A percentile compares a stretch with the other conserved stretches of the same genome.
phyloP scores from a whole-genome alignment of 129 eudicot genomes.

The Silybum marianum region DNA sequence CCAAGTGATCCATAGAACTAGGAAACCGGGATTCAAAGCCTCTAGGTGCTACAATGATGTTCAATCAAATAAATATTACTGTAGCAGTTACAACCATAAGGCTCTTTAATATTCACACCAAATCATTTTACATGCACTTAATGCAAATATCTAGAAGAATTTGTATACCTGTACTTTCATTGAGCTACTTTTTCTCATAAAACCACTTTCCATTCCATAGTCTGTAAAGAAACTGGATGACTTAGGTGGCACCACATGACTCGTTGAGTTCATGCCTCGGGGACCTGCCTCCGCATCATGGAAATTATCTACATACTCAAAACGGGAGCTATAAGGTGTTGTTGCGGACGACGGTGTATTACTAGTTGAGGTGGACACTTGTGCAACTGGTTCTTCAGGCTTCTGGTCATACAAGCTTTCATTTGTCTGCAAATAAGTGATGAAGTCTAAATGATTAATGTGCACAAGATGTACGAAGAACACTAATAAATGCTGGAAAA shows the following conservation, averaged over 20 bases:
- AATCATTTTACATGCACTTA: neutral
- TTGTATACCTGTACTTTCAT: slow-evolving; percentile 55
- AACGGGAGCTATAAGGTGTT: slow-evolving; percentile 61
- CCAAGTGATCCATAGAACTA: neutral
- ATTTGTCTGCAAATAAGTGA: slow-evolving; percentile 50
- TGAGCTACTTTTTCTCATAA: slow-evolving; percentile 54
- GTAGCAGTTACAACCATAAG: neutral
- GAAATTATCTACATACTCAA: slow-evolving; percentile 67
- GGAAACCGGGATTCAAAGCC: neutral
- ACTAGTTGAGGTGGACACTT: slow-evolving; percentile 57
- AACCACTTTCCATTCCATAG: slow-evolving; percentile 81
- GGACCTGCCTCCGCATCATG: slow-evolving; percentile 57
- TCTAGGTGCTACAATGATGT: neutral
- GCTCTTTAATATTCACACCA: neutral
- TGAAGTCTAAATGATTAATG: neutral
- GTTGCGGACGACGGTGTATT: slow-evolving; percentile 37
- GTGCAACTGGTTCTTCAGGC: slow-evolving; percentile 78
- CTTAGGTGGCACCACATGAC: slow-evolving; percentile 77
- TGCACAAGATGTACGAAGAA: neutral
- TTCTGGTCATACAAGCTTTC: slow-evolving; percentile 87
- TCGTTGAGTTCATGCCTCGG: slow-evolving; percentile 49
- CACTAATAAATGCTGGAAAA: neutral
- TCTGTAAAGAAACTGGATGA: slow-evolving; percentile 74
- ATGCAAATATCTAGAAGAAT: neutral
- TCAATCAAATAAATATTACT: neutral